Conservation (phyloP, 192 early-diverging fungal genomes). For the Rhizophagus clarus region DNA sequence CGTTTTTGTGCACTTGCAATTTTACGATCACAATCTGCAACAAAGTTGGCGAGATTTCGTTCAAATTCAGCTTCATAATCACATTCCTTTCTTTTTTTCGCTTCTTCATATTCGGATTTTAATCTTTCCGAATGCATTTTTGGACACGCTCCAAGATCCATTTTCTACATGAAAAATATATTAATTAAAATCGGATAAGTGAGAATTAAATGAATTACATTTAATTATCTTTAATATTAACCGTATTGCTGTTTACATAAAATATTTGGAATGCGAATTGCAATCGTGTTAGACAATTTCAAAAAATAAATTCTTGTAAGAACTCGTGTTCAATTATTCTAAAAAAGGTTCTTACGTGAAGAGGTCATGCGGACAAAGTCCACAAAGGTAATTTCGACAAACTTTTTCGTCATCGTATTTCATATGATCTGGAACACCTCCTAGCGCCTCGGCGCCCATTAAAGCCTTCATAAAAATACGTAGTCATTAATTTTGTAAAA, state of each 20-base stretch:
- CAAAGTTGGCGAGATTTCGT: slow-evolving; percentile 46
- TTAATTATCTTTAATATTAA: not conserved
- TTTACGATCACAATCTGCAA: slow-evolving; percentile 55
- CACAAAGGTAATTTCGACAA: slow-evolving; percentile 52
- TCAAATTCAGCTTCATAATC: slow-evolving; percentile 50
- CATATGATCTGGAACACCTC: slow-evolving; percentile 50
- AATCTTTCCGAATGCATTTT: slow-evolving; percentile 53
- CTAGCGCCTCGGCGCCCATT: slow-evolving; percentile 56
- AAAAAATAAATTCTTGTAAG: not conserved
- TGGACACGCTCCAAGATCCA: slow-evolving; percentile 54
- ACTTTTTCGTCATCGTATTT: slow-evolving; percentile 44
- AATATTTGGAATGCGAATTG: not conserved
- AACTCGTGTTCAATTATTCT: not conserved
- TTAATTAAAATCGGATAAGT: not conserved
- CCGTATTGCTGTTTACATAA: slow-evolving; percentile 23
- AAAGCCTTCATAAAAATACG: slow-evolving; percentile 38
- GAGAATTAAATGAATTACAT: not conserved
- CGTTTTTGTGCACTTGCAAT: slow-evolving; percentile 46
- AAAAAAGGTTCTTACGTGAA: slow-evolving; percentile 39
- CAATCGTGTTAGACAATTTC: not conserved
- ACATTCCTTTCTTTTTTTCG: slow-evolving; percentile 15
- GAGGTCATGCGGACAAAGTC: slow-evolving; percentile 51
- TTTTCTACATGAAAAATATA: slow-evolving; percentile 39
- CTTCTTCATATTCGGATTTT: slow-evolving; percentile 52
- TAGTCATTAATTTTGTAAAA: not conserved